phyloP scores from a whole-genome alignment of 2,329 filamentous ascomycete species.

The Exophiala sp. region DNA sequence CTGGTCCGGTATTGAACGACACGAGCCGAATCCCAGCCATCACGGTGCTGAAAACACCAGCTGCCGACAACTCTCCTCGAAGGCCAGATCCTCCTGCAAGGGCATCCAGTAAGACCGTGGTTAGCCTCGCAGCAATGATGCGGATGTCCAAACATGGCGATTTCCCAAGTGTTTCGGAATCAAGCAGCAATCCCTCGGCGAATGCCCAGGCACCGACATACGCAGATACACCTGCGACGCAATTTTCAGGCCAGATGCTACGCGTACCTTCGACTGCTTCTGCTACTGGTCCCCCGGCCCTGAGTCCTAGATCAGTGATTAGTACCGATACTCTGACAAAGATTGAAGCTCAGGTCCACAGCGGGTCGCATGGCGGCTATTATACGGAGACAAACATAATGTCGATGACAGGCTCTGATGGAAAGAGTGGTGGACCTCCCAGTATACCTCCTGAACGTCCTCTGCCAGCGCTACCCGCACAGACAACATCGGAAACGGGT shows the following conservation, averaged over 20 bases:
- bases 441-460: slow-evolving; percentile 22
- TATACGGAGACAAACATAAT: background rate
- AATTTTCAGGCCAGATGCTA: background rate
- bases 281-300: background rate
- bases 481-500: background rate
- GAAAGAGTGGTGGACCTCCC: slow-evolving; percentile 12
- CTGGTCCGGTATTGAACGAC: background rate
- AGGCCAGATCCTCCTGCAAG: slow-evolving; percentile 5
- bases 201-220: background rate
- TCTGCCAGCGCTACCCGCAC: slow-evolving; percentile 18
- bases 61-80: background rate
- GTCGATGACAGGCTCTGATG: background rate
- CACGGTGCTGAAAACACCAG: background rate
- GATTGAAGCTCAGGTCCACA: slow-evolving; percentile 22
- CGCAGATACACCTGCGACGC: background rate
- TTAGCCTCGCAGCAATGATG: slow-evolving; percentile 6
- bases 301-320: slow-evolving; percentile 10
- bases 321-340: slow-evolving; percentile 20
- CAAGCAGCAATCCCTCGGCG: background rate
- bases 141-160: slow-evolving; percentile 1
- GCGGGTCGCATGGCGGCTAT: background rate
- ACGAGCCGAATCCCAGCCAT: background rate
- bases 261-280: slow-evolving; percentile 11
- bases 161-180: background rate
- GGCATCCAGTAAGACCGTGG: slow-evolving; percentile 9